These are phyloP conservation scores for Apiospora malaysiana DNA, from an alignment of 2,329 filamentous ascomycete species.

Conservation along the genomic window DNA sequence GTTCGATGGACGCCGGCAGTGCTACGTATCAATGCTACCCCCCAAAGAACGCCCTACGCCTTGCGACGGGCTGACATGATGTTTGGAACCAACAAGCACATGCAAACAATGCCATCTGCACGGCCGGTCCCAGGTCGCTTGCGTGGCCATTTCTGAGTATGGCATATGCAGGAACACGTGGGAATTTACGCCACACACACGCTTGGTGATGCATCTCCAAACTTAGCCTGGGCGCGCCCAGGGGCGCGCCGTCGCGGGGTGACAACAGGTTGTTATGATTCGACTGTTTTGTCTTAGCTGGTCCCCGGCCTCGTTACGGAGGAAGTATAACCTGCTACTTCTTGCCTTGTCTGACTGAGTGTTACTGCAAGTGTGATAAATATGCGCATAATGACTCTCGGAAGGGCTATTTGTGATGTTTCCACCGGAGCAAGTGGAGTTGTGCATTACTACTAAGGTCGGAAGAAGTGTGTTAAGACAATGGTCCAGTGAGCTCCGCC, in stretches of 20 bases:
- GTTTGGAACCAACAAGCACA: neutral
- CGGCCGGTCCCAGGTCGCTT: neutral
- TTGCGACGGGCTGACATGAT: neutral
- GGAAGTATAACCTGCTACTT: neutral
- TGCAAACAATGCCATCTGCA: neutral
- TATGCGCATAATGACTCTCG: neutral
- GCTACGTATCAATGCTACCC: neutral
- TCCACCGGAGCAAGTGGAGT: neutral
- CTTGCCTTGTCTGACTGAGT: neutral
- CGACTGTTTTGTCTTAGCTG: neutral
- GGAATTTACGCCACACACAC: neutral
- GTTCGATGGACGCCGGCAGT: neutral
- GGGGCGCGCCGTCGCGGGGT: neutral
- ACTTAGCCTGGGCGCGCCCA: neutral
- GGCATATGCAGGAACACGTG: constrained; percentile 12
- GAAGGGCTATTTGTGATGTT: neutral
- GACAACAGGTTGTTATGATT: neutral
- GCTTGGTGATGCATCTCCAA: neutral
- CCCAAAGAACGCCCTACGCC: neutral
- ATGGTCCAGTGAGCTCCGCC: neutral
- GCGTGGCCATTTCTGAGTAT: neutral
- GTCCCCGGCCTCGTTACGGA: neutral
- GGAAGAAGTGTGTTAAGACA: neutral
- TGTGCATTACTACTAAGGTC: neutral
- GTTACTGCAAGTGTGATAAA: constrained; percentile 7